These are phyloP conservation scores for Melanogaster broomeanus DNA, from an alignment of 768 basidiomycete genomes.

Conservation along the genomic window DNA sequence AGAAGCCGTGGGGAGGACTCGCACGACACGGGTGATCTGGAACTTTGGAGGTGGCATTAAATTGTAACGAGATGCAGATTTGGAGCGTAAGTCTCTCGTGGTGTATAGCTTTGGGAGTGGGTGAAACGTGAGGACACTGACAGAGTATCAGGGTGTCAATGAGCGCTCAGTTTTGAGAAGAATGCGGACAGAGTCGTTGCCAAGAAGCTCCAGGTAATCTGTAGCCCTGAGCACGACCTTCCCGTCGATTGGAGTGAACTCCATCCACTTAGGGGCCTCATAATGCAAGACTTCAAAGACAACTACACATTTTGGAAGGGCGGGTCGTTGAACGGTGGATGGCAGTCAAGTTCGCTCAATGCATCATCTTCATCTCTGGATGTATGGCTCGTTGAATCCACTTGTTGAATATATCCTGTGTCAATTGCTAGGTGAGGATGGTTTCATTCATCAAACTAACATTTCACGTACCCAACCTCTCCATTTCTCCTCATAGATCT, in stretches of 20 bases:
- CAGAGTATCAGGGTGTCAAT: too few relatives aligned
- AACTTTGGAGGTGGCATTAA: background rate
- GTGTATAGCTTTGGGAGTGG: background rate
- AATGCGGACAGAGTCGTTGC: background rate
- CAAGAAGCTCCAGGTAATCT: background rate
- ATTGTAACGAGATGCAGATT: background rate
- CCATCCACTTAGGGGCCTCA: background rate
- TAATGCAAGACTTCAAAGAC: slow-evolving; percentile 18
- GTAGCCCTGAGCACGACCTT: background rate
- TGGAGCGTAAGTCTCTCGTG: background rate
- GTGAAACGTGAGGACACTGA: background rate
- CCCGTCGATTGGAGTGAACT: background rate
- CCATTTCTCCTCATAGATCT: too few relatives aligned
- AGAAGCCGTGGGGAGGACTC: background rate
- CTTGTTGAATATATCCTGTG: slow-evolving; percentile 24
- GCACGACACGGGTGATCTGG: background rate
- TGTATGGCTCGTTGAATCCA: slow-evolving; percentile 10
- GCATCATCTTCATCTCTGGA: background rate
- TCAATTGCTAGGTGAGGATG: too few relatives aligned
- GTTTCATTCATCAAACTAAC: too few relatives aligned
- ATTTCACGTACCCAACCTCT: too few relatives aligned
- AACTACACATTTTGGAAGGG: slow-evolving; percentile 20
- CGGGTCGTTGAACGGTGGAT: slow-evolving; percentile 10
- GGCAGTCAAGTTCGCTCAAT: background rate
- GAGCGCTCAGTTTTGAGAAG: background rate